Conservation (phyloP, 305 asterid species). For the Fraxinus ornus region DNA sequence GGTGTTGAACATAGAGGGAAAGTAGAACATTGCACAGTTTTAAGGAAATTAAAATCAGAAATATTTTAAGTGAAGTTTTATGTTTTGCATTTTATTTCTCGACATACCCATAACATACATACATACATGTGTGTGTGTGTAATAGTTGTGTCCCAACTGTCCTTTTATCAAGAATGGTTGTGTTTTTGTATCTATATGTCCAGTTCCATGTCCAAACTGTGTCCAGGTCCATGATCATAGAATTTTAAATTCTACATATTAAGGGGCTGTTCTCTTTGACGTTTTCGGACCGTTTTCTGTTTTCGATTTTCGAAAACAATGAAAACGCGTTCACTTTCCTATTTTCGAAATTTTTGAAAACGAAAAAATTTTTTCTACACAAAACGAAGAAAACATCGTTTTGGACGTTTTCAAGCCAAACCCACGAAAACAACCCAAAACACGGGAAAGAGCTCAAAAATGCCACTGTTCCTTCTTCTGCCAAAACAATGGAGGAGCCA, state of each 20-base stretch:
- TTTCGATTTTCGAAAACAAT: no score
- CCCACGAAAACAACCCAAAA: no score
- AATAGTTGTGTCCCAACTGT: background rate
- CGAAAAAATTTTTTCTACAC: no score
- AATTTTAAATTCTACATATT: background rate
- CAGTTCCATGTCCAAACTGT: background rate
- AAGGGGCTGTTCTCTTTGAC: no score
- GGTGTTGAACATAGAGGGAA: background rate
- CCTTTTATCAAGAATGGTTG: background rate
- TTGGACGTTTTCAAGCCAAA: no score
- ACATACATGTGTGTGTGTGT: background rate
- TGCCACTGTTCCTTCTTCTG: no score
- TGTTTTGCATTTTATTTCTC: background rate
- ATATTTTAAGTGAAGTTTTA: background rate
- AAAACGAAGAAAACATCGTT: no score
- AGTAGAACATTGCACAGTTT: background rate
- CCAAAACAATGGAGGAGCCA: no score
- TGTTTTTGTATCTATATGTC: background rate
- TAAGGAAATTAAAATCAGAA: background rate
- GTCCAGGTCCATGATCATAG: background rate
- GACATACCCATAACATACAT: background rate
- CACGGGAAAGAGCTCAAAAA: no score
- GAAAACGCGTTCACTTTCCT: no score
- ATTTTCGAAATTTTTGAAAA: no score
- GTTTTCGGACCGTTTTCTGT: no score